Evolutionary conservation across 2,329 filamentous ascomycete genomes (phyloP), one percentile per base, ranked within the genome.

Genomic region (Aspergillus oerlinghausenensis): DNA sequence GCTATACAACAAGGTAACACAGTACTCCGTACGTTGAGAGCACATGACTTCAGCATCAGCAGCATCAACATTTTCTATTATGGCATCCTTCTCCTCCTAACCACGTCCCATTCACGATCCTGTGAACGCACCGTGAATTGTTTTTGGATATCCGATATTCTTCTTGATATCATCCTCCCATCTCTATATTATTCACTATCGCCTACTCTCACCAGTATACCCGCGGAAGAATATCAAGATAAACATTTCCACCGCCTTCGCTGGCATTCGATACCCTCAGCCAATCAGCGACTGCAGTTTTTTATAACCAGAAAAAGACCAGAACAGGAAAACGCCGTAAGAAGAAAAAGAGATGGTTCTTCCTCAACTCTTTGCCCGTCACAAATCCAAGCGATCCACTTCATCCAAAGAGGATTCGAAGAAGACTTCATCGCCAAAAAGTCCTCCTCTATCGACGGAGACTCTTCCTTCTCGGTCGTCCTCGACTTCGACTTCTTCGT

Each of bases 221-320:
- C 10, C 11, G n/a, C n/a, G 42, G 26, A 38, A 42, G 21, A 19
- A 43, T 26, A 48, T 49, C 28, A 29, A 60, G 50, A 49, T 23
- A 43, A 55, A 54, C 19, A 54, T 57, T 74, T 75, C 72, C 69
- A 73, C 71, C 71, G 71, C 72, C 70, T 75, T 75, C 72, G 72
- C 66, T 65, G 66, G 58, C 62, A 63, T 74, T 73, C 71, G 69
- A 74, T 70, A 50, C 17, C 43, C 48, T 52, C 51, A 51, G 50
- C 63, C 63, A 65, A 65, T 64, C 63, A 63, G 54, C 57, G 54
- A 51, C 58, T 35, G 35, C 9, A 47, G 26, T 52, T 35, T 35
- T 51, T 58, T 43, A 51, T 21, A 10, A 47, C 43, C 11, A 25
- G 21, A 26, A 25, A 47, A 23, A 25, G 43, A 47, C 6, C 21